Conservation (phyloP, 2,329 filamentous ascomycete genomes). For the Pseudogymnoascus destructans region DNA sequence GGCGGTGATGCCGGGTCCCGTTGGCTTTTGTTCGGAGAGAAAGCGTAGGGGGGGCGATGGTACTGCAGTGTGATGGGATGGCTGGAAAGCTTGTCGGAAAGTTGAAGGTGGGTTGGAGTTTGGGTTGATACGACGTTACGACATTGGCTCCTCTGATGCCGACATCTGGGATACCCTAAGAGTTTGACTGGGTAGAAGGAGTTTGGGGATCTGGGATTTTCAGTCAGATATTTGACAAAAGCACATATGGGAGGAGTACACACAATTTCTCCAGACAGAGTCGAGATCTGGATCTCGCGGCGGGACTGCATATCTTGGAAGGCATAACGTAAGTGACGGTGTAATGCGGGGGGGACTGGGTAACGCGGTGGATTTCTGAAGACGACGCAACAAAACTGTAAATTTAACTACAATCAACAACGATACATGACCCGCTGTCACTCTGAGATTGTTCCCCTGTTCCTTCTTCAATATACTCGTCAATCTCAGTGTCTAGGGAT, state of each 20-base stretch:
- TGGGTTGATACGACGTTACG: constrained; percentile 1
- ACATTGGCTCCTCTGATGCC: constrained; percentile 4
- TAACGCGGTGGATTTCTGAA: too few species aligned
- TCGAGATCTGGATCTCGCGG: background rate
- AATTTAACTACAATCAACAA: too few species aligned
- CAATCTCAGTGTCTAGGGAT: too few species aligned
- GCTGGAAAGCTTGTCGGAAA: background rate
- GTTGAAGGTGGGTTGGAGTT: background rate
- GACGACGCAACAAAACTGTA: too few species aligned
- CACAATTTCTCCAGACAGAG: background rate
- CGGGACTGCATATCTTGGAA: background rate
- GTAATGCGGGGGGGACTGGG: too few species aligned
- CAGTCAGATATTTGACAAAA: background rate
- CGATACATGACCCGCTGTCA: too few species aligned
- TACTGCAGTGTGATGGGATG: too few species aligned
- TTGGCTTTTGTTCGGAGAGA: background rate
- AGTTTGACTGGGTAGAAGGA: background rate
- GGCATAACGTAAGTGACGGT: too few species aligned
- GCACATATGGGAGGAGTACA: constrained; percentile 1
- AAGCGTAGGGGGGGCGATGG: background rate
- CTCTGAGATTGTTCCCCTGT: too few species aligned
- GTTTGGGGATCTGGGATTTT: background rate
- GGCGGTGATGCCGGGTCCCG: background rate
- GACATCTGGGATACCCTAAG: background rate
- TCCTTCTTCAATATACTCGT: too few species aligned